These are phyloP conservation scores for Penicillium psychrofluorescens DNA, from an alignment of 495 filamentous ascomycete species.

Conservation along the genomic window DNA sequence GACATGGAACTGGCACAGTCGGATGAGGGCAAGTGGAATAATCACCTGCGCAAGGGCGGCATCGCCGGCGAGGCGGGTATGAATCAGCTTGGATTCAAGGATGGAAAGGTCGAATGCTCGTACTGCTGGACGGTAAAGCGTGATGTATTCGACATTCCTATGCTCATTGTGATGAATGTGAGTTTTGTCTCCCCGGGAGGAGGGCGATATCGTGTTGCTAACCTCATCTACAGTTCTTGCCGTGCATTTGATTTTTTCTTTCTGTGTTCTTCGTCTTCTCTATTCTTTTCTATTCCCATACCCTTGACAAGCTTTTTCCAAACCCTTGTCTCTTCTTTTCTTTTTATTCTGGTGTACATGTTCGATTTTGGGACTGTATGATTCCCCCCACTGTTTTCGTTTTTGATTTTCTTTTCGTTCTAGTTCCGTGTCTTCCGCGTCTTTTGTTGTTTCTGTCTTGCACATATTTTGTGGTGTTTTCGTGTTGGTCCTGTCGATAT, in stretches of 20 bases:
- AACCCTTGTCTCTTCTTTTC: slow-evolving; percentile 1
- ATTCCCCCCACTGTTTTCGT: slow-evolving; percentile 15
- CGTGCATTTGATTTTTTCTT: slow-evolving; percentile 35
- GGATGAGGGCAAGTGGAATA: slow-evolving; percentile 41
- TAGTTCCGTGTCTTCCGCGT: slow-evolving; percentile 1
- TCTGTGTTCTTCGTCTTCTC: slow-evolving; percentile 5
- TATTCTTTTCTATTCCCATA: slow-evolving; percentile 6
- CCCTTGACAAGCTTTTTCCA: slow-evolving; percentile 5
- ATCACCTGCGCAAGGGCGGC: slow-evolving; percentile 38
- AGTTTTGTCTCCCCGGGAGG: slow-evolving; percentile 29
- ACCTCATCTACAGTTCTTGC: slow-evolving; percentile 28
- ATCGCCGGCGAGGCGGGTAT: slow-evolving; percentile 75
- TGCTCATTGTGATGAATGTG: slow-evolving; percentile 96
- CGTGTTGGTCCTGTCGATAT: slow-evolving; percentile 1
- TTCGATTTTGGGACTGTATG: slow-evolving; percentile 16
- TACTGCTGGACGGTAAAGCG: slow-evolving; percentile 96
- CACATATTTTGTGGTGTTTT: slow-evolving; percentile 8
- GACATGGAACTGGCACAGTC: slow-evolving; percentile 40
- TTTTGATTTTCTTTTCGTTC: background rate
- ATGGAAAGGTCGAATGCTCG: slow-evolving; percentile 88
- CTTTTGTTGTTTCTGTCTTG: background rate
- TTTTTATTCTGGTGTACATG: slow-evolving; percentile 9
- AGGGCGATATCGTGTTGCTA: slow-evolving; percentile 2
- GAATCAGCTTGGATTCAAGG: slow-evolving; percentile 64
- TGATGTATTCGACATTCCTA: slow-evolving; percentile 97